A percentile compares a stretch with the other conserved stretches of the same genome.
Evolutionary conservation across 2,329 filamentous ascomycete species (phyloP).

Genomic region (Tolypocladium guangdongense): DNA sequence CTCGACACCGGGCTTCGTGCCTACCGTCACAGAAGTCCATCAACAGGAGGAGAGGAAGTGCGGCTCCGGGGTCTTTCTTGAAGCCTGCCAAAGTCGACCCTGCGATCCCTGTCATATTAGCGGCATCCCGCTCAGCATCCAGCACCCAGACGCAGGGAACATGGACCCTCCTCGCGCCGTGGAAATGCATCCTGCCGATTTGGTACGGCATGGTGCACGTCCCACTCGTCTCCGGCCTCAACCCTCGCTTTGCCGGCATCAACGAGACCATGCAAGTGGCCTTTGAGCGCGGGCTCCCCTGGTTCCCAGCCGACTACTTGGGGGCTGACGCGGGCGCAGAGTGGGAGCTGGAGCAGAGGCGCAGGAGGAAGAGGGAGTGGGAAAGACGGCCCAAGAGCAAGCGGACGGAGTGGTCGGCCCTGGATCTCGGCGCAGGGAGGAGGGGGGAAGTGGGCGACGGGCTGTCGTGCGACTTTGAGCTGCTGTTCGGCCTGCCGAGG

Average conservation of each 20-base stretch:
- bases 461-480: constrained; percentile 75
- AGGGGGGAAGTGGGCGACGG: constrained; percentile 78
- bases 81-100: constrained; percentile 52
- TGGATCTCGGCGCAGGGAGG: constrained; percentile 61
- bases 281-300: constrained; percentile 68
- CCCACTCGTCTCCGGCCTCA: constrained; percentile 67
- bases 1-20: constrained; percentile 52
- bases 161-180: constrained; percentile 81
- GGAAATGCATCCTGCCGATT: constrained; percentile 75
- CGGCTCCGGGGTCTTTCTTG: constrained; percentile 52
- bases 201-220: constrained; percentile 84
- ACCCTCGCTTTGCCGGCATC: constrained; percentile 72
- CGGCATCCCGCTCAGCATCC: constrained; percentile 43
- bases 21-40: constrained; percentile 69
- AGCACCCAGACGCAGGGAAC: constrained; percentile 47
- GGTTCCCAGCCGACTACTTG: constrained; percentile 79
- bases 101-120: constrained; percentile 64
- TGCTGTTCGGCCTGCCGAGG: constrained; percentile 35
- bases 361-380: constrained; percentile 72
- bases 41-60: constrained; percentile 60
- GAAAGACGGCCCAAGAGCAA: constrained; percentile 72
- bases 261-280: constrained; percentile 68
- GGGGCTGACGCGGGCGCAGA: constrained; percentile 67
- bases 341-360: constrained; percentile 60
- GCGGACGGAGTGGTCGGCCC: constrained; percentile 59